A percentile compares a stretch with the other conserved stretches of the same genome.
phyloP scores from a whole-genome alignment of 2,329 filamentous ascomycete genomes.

The Alternaria panax region DNA sequence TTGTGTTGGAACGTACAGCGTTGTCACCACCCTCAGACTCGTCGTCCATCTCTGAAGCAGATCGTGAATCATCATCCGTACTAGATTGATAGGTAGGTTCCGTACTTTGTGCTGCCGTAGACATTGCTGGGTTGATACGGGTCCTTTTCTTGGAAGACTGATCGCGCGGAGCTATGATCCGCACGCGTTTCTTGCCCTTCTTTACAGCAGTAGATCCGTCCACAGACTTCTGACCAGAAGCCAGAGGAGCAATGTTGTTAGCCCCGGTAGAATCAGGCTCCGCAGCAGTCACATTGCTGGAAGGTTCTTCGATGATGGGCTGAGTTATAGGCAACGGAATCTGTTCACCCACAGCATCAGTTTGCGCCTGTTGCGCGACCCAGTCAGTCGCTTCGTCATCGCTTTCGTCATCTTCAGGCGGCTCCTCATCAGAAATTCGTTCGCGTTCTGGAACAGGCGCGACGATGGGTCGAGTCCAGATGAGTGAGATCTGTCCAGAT shows the following conservation, averaged over 20 bases:
- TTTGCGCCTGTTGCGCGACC: neutral
- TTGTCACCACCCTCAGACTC: neutral
- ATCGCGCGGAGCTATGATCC: conserved; percentile 19
- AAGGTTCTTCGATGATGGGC: neutral
- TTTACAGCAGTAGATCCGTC: neutral
- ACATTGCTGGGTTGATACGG: neutral
- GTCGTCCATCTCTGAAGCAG: conserved; percentile 21
- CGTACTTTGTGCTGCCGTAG: neutral
- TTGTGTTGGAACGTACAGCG: conserved; percentile 5
- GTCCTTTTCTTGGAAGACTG: conserved; percentile 22
- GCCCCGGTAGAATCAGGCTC: neutral
- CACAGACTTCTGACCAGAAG: neutral
- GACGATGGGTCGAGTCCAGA: conserved; percentile 14
- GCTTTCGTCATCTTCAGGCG: conserved; percentile 14
- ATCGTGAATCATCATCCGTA: conserved; percentile 20
- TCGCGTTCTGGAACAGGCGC: conserved; percentile 9
- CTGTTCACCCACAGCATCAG: neutral
- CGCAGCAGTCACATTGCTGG: neutral
- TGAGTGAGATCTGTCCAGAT: conserved; percentile 20
- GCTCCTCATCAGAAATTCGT: neutral
- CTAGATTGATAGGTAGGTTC: conserved; percentile 6
- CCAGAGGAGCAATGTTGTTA: neutral
- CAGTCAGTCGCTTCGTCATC: conserved; percentile 6
- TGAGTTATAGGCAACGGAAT: neutral
- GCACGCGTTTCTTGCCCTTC: conserved; percentile 32